Evolutionary conservation across 2,329 filamentous ascomycete species (phyloP).

Genomic region (Paradendryphiella salina): DNA sequence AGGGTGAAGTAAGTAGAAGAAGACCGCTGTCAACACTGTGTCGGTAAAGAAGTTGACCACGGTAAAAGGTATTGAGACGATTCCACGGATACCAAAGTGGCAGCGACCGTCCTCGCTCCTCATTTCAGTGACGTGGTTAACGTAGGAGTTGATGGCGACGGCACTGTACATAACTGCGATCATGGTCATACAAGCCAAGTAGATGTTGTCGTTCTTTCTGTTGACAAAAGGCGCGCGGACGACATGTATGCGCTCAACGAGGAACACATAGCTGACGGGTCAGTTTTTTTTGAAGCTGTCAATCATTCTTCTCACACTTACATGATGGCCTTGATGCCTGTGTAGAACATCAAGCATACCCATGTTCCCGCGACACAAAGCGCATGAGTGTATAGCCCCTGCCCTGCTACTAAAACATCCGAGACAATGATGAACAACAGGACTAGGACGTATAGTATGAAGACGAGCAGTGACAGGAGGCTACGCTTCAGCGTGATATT

Average conservation of each 20-base stretch:
- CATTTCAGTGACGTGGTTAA: constrained; percentile 38
- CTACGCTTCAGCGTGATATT: constrained; percentile 13
- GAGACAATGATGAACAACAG: constrained; percentile 23
- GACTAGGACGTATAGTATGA: constrained; percentile 23
- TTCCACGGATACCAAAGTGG: constrained; percentile 42
- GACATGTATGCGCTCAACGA: constrained; percentile 47
- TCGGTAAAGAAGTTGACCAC: constrained; percentile 44
- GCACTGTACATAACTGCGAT: constrained; percentile 26
- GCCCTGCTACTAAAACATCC: constrained; percentile 33
- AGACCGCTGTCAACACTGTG: constrained; percentile 41
- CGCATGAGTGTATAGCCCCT: constrained; percentile 30
- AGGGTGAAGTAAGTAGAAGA: constrained; percentile 42
- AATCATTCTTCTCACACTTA: not conserved
- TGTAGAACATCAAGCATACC: constrained; percentile 46
- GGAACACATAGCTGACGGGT: constrained; percentile 39
- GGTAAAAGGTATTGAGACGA: constrained; percentile 42
- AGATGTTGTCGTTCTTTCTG: constrained; percentile 42
- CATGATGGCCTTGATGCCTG: constrained; percentile 37
- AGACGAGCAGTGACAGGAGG: constrained; percentile 21
- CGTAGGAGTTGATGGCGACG: constrained; percentile 31
- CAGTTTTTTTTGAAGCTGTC: not conserved
- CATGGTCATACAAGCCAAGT: constrained; percentile 33
- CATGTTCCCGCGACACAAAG: constrained; percentile 42
- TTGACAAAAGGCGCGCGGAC: constrained; percentile 38
- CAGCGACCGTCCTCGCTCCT: constrained; percentile 35